Evolutionary conservation across 2,329 filamentous ascomycete genomes (phyloP).

Genomic region (Diaporthe aspalathi): DNA sequence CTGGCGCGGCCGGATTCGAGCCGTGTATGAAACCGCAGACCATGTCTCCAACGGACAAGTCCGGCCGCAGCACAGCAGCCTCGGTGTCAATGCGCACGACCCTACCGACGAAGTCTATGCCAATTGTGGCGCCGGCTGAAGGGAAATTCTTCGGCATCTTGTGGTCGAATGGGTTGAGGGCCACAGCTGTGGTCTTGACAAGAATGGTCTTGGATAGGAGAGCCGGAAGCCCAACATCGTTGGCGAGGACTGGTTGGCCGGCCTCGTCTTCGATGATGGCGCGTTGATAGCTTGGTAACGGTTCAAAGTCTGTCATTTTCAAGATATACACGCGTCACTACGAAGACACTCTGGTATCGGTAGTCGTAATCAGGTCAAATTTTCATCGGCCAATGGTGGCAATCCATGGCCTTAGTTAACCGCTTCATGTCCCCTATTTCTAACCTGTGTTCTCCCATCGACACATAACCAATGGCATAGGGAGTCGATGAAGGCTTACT

Average conservation of each 20-base stretch:
- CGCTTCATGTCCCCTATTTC: too few relatives aligned
- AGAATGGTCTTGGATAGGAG: background rate
- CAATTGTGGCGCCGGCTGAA: background rate
- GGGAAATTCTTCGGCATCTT: conserved; percentile 7
- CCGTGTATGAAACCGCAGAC: conserved; percentile 17
- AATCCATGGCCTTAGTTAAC: too few relatives aligned
- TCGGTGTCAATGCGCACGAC: background rate
- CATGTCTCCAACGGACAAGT: background rate
- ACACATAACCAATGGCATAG: background rate
- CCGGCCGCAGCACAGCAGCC: background rate
- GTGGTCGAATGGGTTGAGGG: conserved; percentile 2
- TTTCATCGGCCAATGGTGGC: too few relatives aligned
- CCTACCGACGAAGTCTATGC: conserved; percentile 2
- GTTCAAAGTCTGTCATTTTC: background rate
- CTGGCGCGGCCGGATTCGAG: background rate
- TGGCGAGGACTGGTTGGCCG: conserved; percentile 2
- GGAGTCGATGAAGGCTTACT: background rate
- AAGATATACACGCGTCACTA: background rate
- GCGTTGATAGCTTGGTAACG: background rate
- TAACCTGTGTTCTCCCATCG: background rate
- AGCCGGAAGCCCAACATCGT: background rate
- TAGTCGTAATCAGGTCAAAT: too few relatives aligned
- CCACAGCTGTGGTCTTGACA: background rate
- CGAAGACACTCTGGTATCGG: background rate
- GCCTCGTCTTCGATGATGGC: background rate